Conservation (phyloP, 1,139 yeast genomes). For the Magnusiomyces paraingens region DNA sequence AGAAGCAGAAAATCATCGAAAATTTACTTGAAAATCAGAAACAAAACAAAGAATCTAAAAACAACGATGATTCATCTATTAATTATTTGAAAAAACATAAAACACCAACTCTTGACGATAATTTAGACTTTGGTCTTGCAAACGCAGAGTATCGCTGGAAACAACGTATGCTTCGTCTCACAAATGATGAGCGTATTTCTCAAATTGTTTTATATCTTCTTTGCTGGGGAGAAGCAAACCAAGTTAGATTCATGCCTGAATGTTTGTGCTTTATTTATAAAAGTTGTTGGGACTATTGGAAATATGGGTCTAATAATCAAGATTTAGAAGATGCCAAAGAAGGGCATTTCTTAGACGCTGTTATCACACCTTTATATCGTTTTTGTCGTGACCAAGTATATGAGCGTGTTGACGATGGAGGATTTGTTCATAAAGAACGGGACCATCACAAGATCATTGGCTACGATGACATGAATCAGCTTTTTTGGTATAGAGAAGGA, state of each 20-base stretch:
- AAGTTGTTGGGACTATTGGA: constrained; percentile 64
- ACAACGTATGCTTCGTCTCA: constrained; percentile 47
- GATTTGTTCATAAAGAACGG: constrained; percentile 44
- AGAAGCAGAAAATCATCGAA: not conserved
- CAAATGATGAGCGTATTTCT: constrained; percentile 50
- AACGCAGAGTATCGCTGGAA: constrained; percentile 50
- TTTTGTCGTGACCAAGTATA: constrained; percentile 55
- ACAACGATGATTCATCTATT: constrained; percentile 22
- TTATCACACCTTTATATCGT: constrained; percentile 68
- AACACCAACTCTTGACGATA: constrained; percentile 20
- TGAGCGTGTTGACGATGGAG: constrained; percentile 34
- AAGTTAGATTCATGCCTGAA: constrained; percentile 77
- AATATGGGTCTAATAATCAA: not conserved
- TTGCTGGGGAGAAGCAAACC: constrained; percentile 90
- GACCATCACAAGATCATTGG: constrained; percentile 74
- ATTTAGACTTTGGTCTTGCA: constrained; percentile 32
- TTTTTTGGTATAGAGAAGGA: constrained; percentile 74
- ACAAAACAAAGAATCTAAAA: constrained; percentile 25
- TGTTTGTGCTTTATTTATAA: constrained; percentile 75
- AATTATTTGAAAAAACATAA: constrained; percentile 22
- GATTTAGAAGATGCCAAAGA: constrained; percentile 14
- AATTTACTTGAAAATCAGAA: constrained; percentile 12
- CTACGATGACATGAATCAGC: constrained; percentile 79
- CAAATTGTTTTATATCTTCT: constrained; percentile 66
- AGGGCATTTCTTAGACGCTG: constrained; percentile 51